Evolutionary conservation across 2,329 filamentous ascomycete genomes (phyloP).

Genomic region (Aureobasidium pullulans): DNA sequence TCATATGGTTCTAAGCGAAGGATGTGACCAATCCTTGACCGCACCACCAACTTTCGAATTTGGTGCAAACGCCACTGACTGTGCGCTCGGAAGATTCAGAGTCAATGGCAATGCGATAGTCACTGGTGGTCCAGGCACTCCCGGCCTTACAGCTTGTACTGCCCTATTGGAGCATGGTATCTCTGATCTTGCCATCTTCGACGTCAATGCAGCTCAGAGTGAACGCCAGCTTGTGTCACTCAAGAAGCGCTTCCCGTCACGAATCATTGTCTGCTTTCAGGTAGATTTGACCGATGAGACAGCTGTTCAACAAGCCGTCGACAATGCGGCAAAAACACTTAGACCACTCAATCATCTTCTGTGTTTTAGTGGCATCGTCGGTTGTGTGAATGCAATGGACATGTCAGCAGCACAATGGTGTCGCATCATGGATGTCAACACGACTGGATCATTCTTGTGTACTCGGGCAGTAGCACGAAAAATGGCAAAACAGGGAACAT

Average conservation of each 20-base stretch:
- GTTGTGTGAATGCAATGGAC: constrained; percentile 53
- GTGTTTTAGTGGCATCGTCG: constrained; percentile 63
- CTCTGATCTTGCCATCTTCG: constrained; percentile 52
- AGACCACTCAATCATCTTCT: constrained; percentile 50
- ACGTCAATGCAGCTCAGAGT: constrained; percentile 41
- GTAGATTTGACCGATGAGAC: constrained; percentile 54
- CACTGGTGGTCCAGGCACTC: constrained; percentile 59
- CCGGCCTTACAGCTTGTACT: constrained; percentile 50
- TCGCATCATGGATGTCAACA: constrained; percentile 61
- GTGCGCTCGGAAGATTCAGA: constrained; percentile 40
- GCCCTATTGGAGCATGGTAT: constrained; percentile 64
- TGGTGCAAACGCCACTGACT: background rate
- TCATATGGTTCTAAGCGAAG: constrained; percentile 3
- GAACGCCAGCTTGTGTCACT: constrained; percentile 27
- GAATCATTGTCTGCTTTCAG: constrained; percentile 42
- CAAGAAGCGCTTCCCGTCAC: constrained; percentile 47
- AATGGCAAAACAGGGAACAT: constrained; percentile 44
- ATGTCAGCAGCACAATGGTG: constrained; percentile 54
- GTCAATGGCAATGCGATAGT: constrained; percentile 51
- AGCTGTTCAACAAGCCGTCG: constrained; percentile 39
- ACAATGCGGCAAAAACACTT: constrained; percentile 35
- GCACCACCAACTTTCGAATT: background rate
- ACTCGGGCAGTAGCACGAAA: constrained; percentile 55
- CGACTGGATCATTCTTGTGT: constrained; percentile 63
- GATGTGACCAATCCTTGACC: background rate